Conservation (phyloP, 257 asterid species). For the Plantago major region DNA sequence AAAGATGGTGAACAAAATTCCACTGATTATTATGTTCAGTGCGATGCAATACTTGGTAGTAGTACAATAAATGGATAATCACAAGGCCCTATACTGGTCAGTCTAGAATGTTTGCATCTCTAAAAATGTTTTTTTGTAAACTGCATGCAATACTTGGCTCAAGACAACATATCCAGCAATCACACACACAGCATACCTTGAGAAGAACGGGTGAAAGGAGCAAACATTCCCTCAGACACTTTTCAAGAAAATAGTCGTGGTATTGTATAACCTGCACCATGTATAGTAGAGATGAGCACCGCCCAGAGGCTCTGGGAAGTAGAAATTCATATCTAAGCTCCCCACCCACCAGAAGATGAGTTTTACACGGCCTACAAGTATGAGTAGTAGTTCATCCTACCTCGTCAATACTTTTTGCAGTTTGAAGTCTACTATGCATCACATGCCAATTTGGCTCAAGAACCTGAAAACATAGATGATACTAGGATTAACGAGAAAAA, state of each 20-base stretch:
- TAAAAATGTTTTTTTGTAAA: background rate
- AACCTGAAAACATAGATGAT: conserved; percentile 45
- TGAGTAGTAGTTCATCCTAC: conserved; percentile 28
- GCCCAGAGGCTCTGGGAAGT: conserved; percentile 8
- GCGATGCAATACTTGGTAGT: background rate
- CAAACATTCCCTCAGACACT: conserved; percentile 90
- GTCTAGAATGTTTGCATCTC: no score
- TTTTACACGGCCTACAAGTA: background rate
- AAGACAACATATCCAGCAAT: conserved; percentile 12
- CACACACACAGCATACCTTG: conserved; percentile 48
- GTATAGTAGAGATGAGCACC: conserved; percentile 18
- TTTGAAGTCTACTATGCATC: conserved; percentile 86
- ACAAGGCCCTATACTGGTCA: no score
- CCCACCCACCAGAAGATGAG: no score
- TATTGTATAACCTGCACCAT: conserved; percentile 74
- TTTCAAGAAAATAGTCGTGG: conserved; percentile 90
- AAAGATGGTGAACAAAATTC: background rate
- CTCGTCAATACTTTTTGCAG: conserved; percentile 96
- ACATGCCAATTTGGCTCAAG: conserved; percentile 98
- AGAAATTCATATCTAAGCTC: conserved; percentile 9
- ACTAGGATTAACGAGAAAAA: no score
- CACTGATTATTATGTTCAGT: background rate
- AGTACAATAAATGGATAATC: no score
- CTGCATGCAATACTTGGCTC: background rate
- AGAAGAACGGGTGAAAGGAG: conserved; percentile 89